These are phyloP conservation scores for Physcomitrium patens DNA, from an alignment of 225 moss, liverwort and hornwort genomes.

Conservation along the genomic window DNA sequence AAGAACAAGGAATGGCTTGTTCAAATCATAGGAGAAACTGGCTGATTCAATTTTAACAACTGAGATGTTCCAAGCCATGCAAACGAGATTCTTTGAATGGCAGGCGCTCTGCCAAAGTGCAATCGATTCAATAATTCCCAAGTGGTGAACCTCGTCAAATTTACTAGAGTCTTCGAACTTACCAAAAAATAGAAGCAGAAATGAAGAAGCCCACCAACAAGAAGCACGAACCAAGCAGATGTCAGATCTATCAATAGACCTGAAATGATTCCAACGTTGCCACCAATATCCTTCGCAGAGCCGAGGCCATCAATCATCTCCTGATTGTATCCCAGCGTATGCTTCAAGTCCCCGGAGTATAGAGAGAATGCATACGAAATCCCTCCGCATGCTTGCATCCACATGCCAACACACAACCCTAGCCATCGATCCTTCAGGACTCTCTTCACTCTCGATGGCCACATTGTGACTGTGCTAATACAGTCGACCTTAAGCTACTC, in stretches of 20 bases:
- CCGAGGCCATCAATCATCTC: conserved; percentile 96
- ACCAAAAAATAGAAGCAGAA: conserved; percentile 90
- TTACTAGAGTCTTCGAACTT: conserved; percentile 18
- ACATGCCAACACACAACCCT: conserved; percentile 96
- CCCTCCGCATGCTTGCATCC: conserved; percentile 99
- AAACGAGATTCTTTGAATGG: neutral
- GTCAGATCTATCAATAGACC: conserved; percentile 94
- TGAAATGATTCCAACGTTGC: conserved; percentile 93
- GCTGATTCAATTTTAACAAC: conserved; percentile 1
- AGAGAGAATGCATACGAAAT: conserved; percentile 96
- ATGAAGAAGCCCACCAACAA: conserved; percentile 89
- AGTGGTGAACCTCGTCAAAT: neutral
- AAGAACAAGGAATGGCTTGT: conserved; percentile 25
- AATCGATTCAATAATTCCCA: conserved; percentile 11
- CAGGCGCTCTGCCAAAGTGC: neutral
- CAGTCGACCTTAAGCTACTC: conserved; percentile 19
- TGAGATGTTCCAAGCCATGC: conserved; percentile 12
- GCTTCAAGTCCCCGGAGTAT: conserved; percentile 93
- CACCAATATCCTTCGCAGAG: conserved; percentile 95
- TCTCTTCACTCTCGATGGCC: conserved; percentile 55
- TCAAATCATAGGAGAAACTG: conserved; percentile 20
- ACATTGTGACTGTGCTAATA: conserved; percentile 37
- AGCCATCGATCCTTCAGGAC: conserved; percentile 81
- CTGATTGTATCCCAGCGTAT: conserved; percentile 84
- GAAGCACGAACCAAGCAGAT: conserved; percentile 97